Conservation (phyloP, 768 basidiomycete species). For the Pisolithus albus region DNA sequence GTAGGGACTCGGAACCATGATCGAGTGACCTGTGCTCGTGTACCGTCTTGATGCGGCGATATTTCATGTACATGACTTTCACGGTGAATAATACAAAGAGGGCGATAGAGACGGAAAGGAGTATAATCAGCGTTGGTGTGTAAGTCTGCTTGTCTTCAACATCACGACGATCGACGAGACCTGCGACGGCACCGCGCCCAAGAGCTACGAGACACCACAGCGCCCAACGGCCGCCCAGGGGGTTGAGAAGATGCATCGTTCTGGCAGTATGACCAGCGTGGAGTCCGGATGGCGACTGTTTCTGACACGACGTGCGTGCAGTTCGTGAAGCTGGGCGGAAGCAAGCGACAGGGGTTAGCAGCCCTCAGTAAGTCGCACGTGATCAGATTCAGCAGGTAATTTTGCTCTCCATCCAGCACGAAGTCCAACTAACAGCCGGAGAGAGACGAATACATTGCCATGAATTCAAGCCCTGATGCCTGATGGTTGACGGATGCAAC, state of each 20-base stretch:
- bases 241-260: not conserved
- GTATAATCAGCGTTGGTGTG: conserved; percentile 10
- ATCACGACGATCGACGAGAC: conserved; percentile 2
- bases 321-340: no score
- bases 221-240: not conserved
- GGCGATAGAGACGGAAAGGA: conserved; percentile 13
- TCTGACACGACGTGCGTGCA: no score
- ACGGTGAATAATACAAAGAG: conserved; percentile 10
- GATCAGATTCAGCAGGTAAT: no score
- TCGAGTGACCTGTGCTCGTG: conserved; percentile 6
- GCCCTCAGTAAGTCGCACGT: no score
- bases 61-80: conserved; percentile 24
- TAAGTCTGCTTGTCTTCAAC: conserved; percentile 3
- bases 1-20: conserved; percentile 1
- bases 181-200: not conserved
- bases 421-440: no score
- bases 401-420: no score
- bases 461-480: no score
- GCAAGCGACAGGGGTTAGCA: no score
- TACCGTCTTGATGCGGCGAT: conserved; percentile 22
- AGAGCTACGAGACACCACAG: not conserved
- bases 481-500: no score
- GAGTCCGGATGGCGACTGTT: no score
- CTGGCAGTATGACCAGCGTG: not conserved
- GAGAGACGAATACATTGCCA: no score